Conservation (phyloP, 208 protist genomes). For the Herpetomonas samuelpessoai region DNA sequence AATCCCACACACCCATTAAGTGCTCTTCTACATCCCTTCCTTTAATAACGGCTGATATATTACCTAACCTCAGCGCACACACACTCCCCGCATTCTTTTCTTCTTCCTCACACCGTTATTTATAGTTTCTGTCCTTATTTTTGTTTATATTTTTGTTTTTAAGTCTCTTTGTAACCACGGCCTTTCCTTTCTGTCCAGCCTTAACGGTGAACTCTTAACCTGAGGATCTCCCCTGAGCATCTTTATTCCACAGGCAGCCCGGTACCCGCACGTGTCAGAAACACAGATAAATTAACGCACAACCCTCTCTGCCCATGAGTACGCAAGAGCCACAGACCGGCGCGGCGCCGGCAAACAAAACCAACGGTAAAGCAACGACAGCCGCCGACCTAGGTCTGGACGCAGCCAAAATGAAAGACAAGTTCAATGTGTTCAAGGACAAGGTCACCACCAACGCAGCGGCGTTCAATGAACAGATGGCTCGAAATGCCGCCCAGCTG, state of each 20-base stretch:
- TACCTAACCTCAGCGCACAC: too few species aligned
- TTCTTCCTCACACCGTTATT: not conserved
- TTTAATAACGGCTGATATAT: too few species aligned
- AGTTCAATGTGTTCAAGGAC: constrained; percentile 14
- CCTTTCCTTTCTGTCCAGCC: not conserved
- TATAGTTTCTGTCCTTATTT: not conserved
- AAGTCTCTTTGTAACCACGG: not conserved
- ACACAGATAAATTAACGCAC: too few species aligned
- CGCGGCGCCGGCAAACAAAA: not conserved
- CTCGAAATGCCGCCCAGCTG: constrained; percentile 4
- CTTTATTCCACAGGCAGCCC: too few species aligned
- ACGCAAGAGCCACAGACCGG: too few species aligned
- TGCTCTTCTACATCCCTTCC: too few species aligned
- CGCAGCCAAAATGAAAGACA: constrained; percentile 7
- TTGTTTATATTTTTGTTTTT: constrained; percentile 6
- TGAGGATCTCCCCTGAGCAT: too few species aligned
- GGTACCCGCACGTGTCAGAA: too few species aligned
- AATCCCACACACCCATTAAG: too few species aligned
- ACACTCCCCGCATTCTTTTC: too few species aligned
- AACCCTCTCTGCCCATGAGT: too few species aligned
- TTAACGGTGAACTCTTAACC: not conserved
- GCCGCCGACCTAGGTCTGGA: too few species aligned
- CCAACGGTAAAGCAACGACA: not conserved
- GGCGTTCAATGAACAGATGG: constrained; percentile 13
- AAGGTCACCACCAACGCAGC: constrained; percentile 15